Percentiles rank a stretch among this genome's conserved stretches.
phyloP scores from a whole-genome alignment of 345 rosid species.

The Iberis pinnata region DNA sequence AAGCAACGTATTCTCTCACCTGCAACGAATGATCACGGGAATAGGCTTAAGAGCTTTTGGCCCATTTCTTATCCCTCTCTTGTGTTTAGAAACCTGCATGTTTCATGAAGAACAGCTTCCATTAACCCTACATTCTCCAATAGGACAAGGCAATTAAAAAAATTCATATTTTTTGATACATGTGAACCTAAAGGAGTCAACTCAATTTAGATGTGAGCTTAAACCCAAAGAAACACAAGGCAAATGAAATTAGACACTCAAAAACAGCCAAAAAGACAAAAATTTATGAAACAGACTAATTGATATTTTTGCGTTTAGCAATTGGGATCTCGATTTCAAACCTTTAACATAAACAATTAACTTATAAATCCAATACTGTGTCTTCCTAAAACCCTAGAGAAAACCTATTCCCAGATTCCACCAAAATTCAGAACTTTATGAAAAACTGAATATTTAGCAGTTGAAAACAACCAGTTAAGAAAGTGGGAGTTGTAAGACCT shows the following conservation, averaged over 20 bases:
- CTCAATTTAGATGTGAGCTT: neutral
- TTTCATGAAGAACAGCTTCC: too few relatives aligned
- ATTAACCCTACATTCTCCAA: too few relatives aligned
- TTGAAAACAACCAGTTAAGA: neutral
- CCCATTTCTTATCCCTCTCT: conserved; percentile 81
- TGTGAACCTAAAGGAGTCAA: too few relatives aligned
- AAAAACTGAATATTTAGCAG: neutral
- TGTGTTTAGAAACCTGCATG: conserved; percentile 54
- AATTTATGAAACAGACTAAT: neutral
- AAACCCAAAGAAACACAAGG: neutral
- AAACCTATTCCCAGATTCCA: too few relatives aligned
- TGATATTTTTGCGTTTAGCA: too few relatives aligned
- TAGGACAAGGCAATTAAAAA: too few relatives aligned
- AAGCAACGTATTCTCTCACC: conserved; percentile 36
- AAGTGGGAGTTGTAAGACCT: conserved; percentile 31
- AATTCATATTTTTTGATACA: too few relatives aligned
- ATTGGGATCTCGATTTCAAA: too few relatives aligned
- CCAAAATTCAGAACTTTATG: neutral
- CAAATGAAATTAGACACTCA: neutral
- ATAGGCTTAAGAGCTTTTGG: conserved; percentile 70
- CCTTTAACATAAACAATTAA: too few relatives aligned
- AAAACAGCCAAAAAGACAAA: neutral
- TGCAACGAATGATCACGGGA: conserved; percentile 72
- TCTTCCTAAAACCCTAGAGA: too few relatives aligned
- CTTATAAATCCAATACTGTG: too few relatives aligned